Conservation (phyloP, 2,329 filamentous ascomycete genomes). For the Neurospora crassa region DNA sequence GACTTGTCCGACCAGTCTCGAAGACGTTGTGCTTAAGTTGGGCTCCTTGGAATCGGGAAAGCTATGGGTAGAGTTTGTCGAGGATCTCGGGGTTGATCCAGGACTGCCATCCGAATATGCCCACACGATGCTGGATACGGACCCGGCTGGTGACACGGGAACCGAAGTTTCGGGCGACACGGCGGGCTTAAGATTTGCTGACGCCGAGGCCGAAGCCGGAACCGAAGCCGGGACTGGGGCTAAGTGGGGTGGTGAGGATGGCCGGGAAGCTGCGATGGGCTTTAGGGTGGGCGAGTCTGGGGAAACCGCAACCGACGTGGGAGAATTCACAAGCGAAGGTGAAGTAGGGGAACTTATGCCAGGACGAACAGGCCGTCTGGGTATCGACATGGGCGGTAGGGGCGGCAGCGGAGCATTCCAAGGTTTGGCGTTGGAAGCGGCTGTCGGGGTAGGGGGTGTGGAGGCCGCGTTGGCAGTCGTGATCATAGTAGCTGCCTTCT, state of each 20-base stretch:
- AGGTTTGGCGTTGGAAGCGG: slow-evolving; percentile 13
- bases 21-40: slow-evolving; percentile 11
- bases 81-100: slow-evolving; percentile 32
- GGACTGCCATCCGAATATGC: slow-evolving; percentile 41
- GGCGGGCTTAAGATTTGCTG: background rate
- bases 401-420: slow-evolving; percentile 14
- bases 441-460: background rate
- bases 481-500: background rate
- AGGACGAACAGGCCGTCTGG: slow-evolving; percentile 25
- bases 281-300: background rate
- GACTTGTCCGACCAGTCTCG: slow-evolving; percentile 14
- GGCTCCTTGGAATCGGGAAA: slow-evolving; percentile 26
- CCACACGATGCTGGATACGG: slow-evolving; percentile 45
- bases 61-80: slow-evolving; percentile 23
- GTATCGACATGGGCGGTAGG: slow-evolving; percentile 25
- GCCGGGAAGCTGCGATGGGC: background rate
- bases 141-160: slow-evolving; percentile 33
- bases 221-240: slow-evolving; percentile 3
- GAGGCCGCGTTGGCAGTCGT: background rate
- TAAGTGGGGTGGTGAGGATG: slow-evolving; percentile 8
- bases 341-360: background rate
- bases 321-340: background rate
- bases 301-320: background rate
- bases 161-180: background rate
- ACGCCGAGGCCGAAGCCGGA: background rate